These are phyloP conservation scores for Bromus sterilis DNA, from an alignment of 176 grass and related monocot genomes.

Conservation along the genomic window DNA sequence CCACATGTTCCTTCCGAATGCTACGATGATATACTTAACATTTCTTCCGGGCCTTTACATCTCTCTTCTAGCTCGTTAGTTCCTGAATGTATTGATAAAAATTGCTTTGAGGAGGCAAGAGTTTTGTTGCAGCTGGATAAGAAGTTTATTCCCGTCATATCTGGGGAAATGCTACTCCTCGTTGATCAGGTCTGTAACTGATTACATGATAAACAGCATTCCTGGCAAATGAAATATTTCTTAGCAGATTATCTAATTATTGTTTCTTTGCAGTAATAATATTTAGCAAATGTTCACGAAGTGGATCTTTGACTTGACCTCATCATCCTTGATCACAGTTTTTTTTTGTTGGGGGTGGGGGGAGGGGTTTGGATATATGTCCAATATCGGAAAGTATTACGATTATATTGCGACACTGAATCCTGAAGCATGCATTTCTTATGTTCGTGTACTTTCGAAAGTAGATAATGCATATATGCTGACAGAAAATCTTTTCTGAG, in stretches of 20 bases:
- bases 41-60: constrained; percentile 78
- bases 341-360: background rate
- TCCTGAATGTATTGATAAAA: constrained; percentile 69
- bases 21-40: constrained; percentile 62
- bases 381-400: background rate
- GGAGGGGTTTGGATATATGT: background rate
- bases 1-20: constrained; percentile 28
- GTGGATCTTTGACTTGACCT: background rate
- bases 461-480: constrained; percentile 1
- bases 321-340: background rate
- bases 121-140: constrained; percentile 93
- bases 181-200: constrained; percentile 21
- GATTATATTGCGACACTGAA: background rate
- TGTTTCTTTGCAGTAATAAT: constrained; percentile 5
- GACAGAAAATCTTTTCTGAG: background rate
- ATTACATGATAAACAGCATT: constrained; percentile 1
- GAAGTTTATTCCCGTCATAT: constrained; percentile 95
- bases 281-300: background rate
- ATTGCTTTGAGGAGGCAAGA: constrained; percentile 69
- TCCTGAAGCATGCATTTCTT: background rate
- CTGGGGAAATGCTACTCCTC: constrained; percentile 65
- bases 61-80: constrained; percentile 65
- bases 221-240: background rate
- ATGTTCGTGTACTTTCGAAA: background rate
- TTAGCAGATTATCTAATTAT: background rate